Evolutionary conservation across 495 filamentous ascomycete genomes (phyloP), one percentile per base, ranked within the genome.

Genomic region (Jackrogersella multiformis): DNA sequence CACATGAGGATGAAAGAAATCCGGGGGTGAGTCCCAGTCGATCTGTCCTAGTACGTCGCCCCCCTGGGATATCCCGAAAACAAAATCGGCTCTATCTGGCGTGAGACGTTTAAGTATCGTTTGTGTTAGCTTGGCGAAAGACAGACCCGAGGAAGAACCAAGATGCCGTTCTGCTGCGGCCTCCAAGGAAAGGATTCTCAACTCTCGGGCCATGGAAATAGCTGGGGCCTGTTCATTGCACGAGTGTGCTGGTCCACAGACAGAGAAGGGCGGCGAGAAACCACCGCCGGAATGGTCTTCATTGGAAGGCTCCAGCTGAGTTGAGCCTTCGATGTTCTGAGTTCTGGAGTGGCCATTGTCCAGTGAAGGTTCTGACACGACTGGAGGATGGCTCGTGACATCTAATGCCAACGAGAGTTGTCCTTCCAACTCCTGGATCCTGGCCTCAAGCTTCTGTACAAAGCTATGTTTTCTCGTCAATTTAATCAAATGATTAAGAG

Each of bases 61-160:
- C 10, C 70, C 59, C 16, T 46, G 35, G 9, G 68, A 63, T 18
- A 64, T 67, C 15, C 73, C 73, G 46, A 80, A 80, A 8, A 79
- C 67, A 36, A 80, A 80, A 10, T 71, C 77, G 16, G 81, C 78
- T 57, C 78, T 77, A 42, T 78, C 75, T 8, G 82, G 81, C 6
- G 82, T 81, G 18, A 86, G 67, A n/a, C 77, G 77, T 7, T 73
- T 69, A 0, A 84, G 73, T 9, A 86, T 73, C 0, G 71, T 65
- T 20, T 79, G 75, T 1, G 76, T 79, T n/a, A 80, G 70, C 34
- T 75, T 75, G 7, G 77, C 77, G 20, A 80, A 77, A 2, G 75
- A 76, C 7, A 79, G 36, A 0, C 78, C 78, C 0, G 78, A 78
- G 3, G 78, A 74, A 0, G 77, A 77, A 0, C 78, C 76, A n/a